These are phyloP conservation scores for Bryoglossum gracile DNA, from an alignment of 495 filamentous ascomycete genomes.

Conservation along the genomic window DNA sequence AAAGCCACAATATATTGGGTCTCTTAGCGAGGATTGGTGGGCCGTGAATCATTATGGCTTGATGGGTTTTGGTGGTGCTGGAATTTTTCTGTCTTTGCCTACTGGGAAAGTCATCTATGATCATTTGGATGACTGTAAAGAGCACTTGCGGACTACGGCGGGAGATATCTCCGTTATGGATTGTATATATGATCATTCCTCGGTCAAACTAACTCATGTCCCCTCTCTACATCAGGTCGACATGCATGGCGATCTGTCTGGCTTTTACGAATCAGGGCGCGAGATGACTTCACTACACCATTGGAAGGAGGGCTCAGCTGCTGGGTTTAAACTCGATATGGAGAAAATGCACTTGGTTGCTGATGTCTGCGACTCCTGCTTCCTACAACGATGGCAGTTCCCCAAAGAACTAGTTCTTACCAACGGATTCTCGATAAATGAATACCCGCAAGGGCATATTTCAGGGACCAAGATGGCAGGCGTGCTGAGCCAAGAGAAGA, in stretches of 20 bases:
- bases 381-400: constrained; percentile 53
- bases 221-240: constrained; percentile 40
- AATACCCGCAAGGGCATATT: constrained; percentile 34
- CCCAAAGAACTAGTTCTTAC: constrained; percentile 46
- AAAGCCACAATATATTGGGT: constrained; percentile 55
- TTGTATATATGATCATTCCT: constrained; percentile 17
- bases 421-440: constrained; percentile 49
- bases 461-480: constrained; percentile 14
- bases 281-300: constrained; percentile 51
- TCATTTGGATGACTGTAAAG: constrained; percentile 18
- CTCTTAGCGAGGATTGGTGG: constrained; percentile 58
- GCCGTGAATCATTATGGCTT: constrained; percentile 55
- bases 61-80: constrained; percentile 66
- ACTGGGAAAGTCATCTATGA: constrained; percentile 35
- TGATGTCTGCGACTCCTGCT: constrained; percentile 47
- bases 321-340: constrained; percentile 44
- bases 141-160: constrained; percentile 16
- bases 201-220: constrained; percentile 18
- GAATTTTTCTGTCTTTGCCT: constrained; percentile 57
- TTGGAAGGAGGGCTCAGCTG: constrained; percentile 36
- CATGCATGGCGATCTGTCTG: constrained; percentile 38
- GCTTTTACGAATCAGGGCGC: constrained; percentile 49
- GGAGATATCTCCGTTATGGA: constrained; percentile 24
- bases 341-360: constrained; percentile 41
- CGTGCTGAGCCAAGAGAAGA: constrained; percentile 10